Evolutionary conservation across 441 rosid genomes (phyloP), one percentile per base, ranked within the genome.

Genomic region (Aleurites moluccanus): DNA sequence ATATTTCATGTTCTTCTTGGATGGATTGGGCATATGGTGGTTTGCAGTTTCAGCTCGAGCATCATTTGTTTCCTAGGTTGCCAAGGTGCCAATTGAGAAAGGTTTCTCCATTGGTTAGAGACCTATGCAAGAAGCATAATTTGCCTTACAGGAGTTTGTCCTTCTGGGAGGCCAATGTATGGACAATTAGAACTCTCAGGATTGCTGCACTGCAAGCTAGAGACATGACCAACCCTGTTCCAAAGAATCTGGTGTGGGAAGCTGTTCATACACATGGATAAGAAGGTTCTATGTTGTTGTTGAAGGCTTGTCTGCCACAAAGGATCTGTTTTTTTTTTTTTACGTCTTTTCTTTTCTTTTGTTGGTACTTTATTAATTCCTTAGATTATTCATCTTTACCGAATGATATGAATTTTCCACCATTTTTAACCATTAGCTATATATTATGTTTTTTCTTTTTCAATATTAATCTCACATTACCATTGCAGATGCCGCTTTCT

Each of bases 1-100:
- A 95, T 69, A 91, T 95, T 69, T 69, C 92, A 1, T 93, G 99
- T 67, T 53, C 80, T 0, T 77, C 90, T 15, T 93, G 89, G 83
- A 95, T 95, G 98, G 99, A 95, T 80, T 95, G 98, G 99, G 86
- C 90, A 73, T 82, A 73, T 57, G 99, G 99, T 3, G 99, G 99
- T 35, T 72, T 95, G 67, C 99, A 95, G 81, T 95, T 95, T 83
- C 99, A 95, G 87, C 88, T 95, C 3, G 99, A 95, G 83, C 99
- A 95, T 68, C 98, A 93, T 81, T 42, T 93, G 86, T 95, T 95
- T 72, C 99, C 99, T 0, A 72, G 99, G 75, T 27, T 95, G 85
- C 99, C 99, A 2, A 79, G 99, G 64, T 81, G 92, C 50, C 95
- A 93, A 57, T 78, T 95, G 75, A 75, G 99, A 82, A 83, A 74